A percentile compares a stretch with the other conserved stretches of the same genome.
Conservation (phyloP, 2,329 filamentous ascomycete genomes). For the Monilinia fructicola region DNA sequence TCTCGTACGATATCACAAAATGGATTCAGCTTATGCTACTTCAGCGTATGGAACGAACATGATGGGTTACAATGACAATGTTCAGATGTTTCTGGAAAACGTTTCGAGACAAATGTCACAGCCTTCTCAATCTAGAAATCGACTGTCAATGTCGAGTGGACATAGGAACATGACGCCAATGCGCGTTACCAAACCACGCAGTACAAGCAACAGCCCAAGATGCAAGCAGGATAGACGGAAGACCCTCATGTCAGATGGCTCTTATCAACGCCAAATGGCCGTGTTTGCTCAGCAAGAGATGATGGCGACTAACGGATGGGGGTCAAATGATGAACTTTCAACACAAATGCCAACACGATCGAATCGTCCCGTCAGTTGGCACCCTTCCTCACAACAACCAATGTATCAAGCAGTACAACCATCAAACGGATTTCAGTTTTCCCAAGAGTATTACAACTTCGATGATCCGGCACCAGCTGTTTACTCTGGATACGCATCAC, state of each 20-base stretch:
- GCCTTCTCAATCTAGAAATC: slow-evolving; percentile 49
- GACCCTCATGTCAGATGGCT: slow-evolving; percentile 54
- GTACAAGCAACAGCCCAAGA: slow-evolving; percentile 68
- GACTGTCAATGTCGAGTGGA: slow-evolving; percentile 49
- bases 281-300: slow-evolving; percentile 43
- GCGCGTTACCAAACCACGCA: slow-evolving; percentile 64
- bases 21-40: slow-evolving; percentile 33
- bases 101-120: slow-evolving; percentile 52
- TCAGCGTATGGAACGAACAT: slow-evolving; percentile 30
- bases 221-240: slow-evolving; percentile 53
- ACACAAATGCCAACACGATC: slow-evolving; percentile 39
- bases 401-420: slow-evolving; percentile 42
- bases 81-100: slow-evolving; percentile 52
- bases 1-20: slow-evolving; percentile 27
- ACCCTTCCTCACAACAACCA: slow-evolving; percentile 58
- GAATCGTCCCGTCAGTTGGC: slow-evolving; percentile 71
- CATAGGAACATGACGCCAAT: slow-evolving; percentile 52
- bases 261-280: slow-evolving; percentile 34
- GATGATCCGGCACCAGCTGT: slow-evolving; percentile 47
- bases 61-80: slow-evolving; percentile 40
- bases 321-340: slow-evolving; percentile 40
- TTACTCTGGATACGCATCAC: slow-evolving; percentile 60
- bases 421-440: slow-evolving; percentile 44
- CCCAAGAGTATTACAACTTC: slow-evolving; percentile 30
- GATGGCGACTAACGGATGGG: slow-evolving; percentile 48